These are phyloP conservation scores for Mycena pura DNA, from an alignment of 768 basidiomycete genomes.

Conservation along the genomic window DNA sequence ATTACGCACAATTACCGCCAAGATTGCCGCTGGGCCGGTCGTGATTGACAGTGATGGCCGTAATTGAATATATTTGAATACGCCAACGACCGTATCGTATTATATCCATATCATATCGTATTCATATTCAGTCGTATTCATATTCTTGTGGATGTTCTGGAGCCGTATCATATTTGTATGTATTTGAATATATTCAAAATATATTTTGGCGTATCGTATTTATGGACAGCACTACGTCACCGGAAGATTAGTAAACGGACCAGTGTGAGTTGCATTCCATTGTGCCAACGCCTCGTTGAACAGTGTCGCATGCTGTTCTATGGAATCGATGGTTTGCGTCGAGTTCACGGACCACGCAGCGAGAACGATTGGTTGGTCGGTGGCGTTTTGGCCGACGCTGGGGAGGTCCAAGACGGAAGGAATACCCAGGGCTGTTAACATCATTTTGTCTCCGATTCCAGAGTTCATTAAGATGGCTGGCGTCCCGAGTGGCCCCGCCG, in stretches of 20 bases:
- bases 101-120: too few relatives aligned
- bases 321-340: slow-evolving; percentile 21
- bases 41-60: too few relatives aligned
- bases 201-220: too few relatives aligned
- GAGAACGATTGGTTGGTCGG: slow-evolving; percentile 31
- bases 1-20: too few relatives aligned
- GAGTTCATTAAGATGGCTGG: slow-evolving; percentile 37
- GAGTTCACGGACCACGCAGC: slow-evolving; percentile 29
- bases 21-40: too few relatives aligned
- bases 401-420: slow-evolving; percentile 30
- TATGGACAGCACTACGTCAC: too few relatives aligned
- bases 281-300: slow-evolving; percentile 17
- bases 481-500: slow-evolving; percentile 40
- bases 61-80: too few relatives aligned
- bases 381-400: slow-evolving; percentile 33
- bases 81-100: too few relatives aligned
- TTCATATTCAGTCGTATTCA: too few relatives aligned
- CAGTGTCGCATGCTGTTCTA: slow-evolving; percentile 24
- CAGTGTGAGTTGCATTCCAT: slow-evolving; percentile 33
- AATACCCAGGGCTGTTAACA: slow-evolving; percentile 26
- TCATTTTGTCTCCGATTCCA: slow-evolving; percentile 35
- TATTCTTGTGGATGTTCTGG: too few relatives aligned
- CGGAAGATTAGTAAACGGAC: slow-evolving; percentile 29
- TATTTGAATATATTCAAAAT: too few relatives aligned
- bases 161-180: too few relatives aligned